Conservation (phyloP, 1,284 basidiomycete species). For the Tilletia indica region DNA sequence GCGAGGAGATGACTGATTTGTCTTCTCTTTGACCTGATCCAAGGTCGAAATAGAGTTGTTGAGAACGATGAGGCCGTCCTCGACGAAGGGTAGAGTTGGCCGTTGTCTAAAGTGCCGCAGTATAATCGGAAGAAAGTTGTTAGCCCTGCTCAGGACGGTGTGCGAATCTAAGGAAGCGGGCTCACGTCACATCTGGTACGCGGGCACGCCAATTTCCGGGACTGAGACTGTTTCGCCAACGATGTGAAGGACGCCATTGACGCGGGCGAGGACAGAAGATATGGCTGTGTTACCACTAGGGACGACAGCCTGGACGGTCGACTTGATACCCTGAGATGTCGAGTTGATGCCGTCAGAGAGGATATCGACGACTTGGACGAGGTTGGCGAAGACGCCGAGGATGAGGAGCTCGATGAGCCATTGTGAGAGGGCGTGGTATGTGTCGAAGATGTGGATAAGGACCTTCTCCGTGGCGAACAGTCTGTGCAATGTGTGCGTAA, state of each 20-base stretch:
- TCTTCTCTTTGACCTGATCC: too few relatives aligned
- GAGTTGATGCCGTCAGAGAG: conserved; percentile 71
- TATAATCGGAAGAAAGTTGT: conserved; percentile 71
- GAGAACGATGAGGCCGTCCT: too few relatives aligned
- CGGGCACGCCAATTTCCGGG: conserved; percentile 31
- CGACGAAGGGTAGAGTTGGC: conserved; percentile 73
- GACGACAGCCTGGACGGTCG: conserved; percentile 62
- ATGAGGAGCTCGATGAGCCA: conserved; percentile 92
- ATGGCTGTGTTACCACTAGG: conserved; percentile 32
- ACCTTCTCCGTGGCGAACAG: conserved; percentile 34
- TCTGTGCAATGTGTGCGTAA: conserved; percentile 61
- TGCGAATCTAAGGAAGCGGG: too few relatives aligned
- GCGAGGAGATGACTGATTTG: conserved; percentile 58
- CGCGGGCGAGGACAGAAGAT: conserved; percentile 19
- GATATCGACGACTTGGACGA: too few relatives aligned
- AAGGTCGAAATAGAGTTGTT: too few relatives aligned
- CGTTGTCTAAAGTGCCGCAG: conserved; percentile 72
- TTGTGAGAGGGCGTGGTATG: conserved; percentile 83
- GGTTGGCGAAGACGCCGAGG: too few relatives aligned
- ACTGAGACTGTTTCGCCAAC: conserved; percentile 32
- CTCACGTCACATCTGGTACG: conserved; percentile 62
- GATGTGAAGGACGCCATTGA: conserved; percentile 34
- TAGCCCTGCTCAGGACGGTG: conserved; percentile 63
- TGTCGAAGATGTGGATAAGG: conserved; percentile 73
- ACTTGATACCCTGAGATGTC: conserved; percentile 70